Evolutionary conservation across 2,329 filamentous ascomycete genomes (phyloP), one percentile per base, ranked within the genome.

Genomic region (Botrytis paeoniae): DNA sequence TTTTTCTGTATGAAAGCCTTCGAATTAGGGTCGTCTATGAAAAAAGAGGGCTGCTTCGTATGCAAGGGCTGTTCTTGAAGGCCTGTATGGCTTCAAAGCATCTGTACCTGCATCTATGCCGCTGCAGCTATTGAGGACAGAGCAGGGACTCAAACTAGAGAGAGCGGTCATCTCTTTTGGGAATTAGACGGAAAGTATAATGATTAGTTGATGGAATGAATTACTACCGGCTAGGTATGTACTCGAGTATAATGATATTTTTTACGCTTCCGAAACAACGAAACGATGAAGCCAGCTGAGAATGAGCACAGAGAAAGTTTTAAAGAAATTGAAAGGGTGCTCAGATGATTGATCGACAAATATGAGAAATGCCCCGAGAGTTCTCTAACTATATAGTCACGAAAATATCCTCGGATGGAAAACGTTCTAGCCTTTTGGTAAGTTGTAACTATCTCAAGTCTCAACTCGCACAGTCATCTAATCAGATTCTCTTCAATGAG

Each of bases 71-170:
- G 35, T 61, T 37, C 25, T 62, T 57, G n/a, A 57, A 29, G 51
- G n/a, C 51, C 32, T 57, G 51, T 29, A 29, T 57, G 51, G 51
- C 22, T 62, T 25, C 25, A 41, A 62, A 39, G 35, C 60, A 51
- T n/a, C 35, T n/a, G 64, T 68, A 54, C 64, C 64, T 68, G 64
- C 64, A 66, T 66, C 48, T 51, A 51, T 18, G 25, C 64, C n/a
- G 32, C 45, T 51, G 64, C 43, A 66, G 32, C 12, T 48, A 25
- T 10, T 29, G 32, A 39, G 32, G 14, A 22, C 32, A 54, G 14
- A 18, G 25, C 32, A 37, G 12, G 20, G 43, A 51, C 43, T 12
- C 14, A 25, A 51, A 41, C 12, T 37, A 16, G 32, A 43, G 41
- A 51, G 32, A 18, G 8, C 1, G 16, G 20, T 10, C 4, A 51